Percentiles rank a stretch among this genome's conserved stretches.
These are phyloP conservation scores for Linanthus parryae DNA, from an alignment of 148 eudicot species.

Conservation along the genomic window DNA sequence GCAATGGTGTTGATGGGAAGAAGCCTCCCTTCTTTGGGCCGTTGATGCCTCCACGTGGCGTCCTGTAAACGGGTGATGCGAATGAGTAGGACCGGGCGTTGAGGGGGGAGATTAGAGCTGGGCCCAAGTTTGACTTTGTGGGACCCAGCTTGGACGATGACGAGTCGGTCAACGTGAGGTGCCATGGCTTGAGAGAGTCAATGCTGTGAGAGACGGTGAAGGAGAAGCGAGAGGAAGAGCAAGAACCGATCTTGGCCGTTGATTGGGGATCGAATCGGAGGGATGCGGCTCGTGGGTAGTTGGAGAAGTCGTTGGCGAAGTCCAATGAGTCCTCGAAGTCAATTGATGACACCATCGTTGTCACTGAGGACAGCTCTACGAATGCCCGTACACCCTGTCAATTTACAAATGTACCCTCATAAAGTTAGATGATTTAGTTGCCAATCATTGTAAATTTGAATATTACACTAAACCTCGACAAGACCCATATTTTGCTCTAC, in stretches of 20 bases:
- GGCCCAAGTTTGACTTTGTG: slow-evolving; percentile 25
- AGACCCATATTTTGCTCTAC: too few species aligned
- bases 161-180: slow-evolving; percentile 64
- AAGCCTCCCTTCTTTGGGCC: slow-evolving; percentile 38
- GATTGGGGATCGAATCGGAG: slow-evolving; percentile 69
- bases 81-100: slow-evolving; percentile 83
- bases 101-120: slow-evolving; percentile 46
- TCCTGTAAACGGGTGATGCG: slow-evolving; percentile 66
- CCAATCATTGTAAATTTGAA: too few species aligned
- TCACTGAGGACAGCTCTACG: slow-evolving; percentile 64
- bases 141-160: slow-evolving; percentile 72
- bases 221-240: slow-evolving; percentile 85
- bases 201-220: slow-evolving; percentile 83
- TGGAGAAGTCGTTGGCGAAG: slow-evolving; percentile 54
- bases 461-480: too few species aligned
- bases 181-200: slow-evolving; percentile 96
- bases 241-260: slow-evolving; percentile 55
- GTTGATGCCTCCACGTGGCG: slow-evolving; percentile 33
- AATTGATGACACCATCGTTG: slow-evolving; percentile 56
- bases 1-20: slow-evolving; percentile 87
- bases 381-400: slow-evolving; percentile 82
- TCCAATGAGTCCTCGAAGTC: slow-evolving; percentile 68
- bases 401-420: background rate
- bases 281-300: slow-evolving; percentile 74
- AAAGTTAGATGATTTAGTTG: background rate